phyloP scores from a whole-genome alignment of 2,329 filamentous ascomycete genomes.

The Tolypocladium ophioglossoides region DNA sequence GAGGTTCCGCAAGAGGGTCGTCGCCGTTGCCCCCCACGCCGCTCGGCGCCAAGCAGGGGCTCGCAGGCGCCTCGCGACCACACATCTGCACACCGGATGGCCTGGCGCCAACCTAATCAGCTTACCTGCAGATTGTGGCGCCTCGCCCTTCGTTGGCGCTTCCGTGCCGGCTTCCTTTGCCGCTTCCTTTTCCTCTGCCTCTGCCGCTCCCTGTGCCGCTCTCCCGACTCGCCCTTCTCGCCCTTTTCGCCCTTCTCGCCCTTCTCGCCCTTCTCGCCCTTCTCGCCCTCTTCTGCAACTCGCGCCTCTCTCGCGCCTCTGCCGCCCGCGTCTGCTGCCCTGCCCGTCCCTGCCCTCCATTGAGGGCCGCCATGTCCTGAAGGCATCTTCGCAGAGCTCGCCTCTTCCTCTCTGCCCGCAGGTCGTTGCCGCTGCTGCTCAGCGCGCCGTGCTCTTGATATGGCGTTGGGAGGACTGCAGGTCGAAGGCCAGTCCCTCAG shows the following conservation, averaged over 20 bases:
- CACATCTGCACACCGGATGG: no score
- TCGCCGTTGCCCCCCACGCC: no score
- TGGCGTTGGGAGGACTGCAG: slow-evolving; percentile 14
- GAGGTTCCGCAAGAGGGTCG: not conserved
- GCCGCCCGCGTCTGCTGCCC: not conserved
- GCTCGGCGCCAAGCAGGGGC: no score
- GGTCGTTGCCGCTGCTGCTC: no score
- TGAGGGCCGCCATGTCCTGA: not conserved
- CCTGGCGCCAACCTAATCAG: no score
- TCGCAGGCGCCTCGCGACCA: no score
- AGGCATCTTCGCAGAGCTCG: not conserved
- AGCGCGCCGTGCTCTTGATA: no score
- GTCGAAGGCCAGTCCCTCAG: slow-evolving; percentile 12
- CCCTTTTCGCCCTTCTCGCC: no score
- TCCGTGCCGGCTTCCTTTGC: not conserved
- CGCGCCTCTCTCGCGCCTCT: no score
- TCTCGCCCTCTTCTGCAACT: not conserved
- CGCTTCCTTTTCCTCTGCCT: not conserved
- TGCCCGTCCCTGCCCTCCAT: not conserved
- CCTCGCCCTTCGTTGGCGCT: not conserved
- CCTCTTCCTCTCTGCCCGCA: no score
- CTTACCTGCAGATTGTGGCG: not conserved
- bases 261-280: no score
- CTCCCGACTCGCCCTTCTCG: not conserved
- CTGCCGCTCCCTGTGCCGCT: not conserved